phyloP scores from a whole-genome alignment of 768 basidiomycete species.

The Collybia sordida region DNA sequence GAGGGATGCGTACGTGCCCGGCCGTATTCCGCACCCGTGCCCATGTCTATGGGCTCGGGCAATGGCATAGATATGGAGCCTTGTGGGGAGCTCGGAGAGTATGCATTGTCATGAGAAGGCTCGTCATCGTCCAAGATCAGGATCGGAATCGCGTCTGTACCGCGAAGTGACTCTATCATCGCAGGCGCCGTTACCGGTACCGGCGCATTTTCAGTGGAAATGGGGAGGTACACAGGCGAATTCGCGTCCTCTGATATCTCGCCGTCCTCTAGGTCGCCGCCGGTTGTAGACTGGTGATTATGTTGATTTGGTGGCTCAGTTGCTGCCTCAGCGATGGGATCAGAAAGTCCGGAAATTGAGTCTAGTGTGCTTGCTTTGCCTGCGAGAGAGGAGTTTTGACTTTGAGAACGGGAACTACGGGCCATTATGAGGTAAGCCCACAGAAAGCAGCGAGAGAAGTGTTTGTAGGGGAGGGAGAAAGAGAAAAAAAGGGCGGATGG shows the following conservation, averaged over 20 bases:
- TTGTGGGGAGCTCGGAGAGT: too few species aligned
- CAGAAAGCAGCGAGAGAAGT: too few species aligned
- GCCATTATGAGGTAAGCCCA: not conserved
- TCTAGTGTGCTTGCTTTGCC: not conserved
- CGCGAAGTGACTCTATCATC: too few species aligned
- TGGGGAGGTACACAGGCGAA: not conserved
- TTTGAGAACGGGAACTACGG: not conserved
- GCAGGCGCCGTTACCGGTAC: not conserved
- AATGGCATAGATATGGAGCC: too few species aligned
- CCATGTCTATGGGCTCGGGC: too few species aligned
- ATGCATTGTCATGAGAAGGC: too few species aligned
- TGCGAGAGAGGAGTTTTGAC: not conserved
- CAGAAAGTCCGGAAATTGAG: not conserved
- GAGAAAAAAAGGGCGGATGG: too few species aligned
- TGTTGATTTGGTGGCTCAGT: not conserved
- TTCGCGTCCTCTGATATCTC: constrained; percentile 16
- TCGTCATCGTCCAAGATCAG: too few species aligned
- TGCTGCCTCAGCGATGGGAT: not conserved
- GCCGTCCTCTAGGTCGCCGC: constrained; percentile 16
- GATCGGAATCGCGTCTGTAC: too few species aligned
- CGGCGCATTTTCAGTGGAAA: not conserved
- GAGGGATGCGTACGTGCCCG: not conserved
- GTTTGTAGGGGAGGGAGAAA: too few species aligned
- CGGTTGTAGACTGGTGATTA: too few species aligned
- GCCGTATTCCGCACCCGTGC: too few species aligned